These are phyloP conservation scores for Platanus orientalis DNA, from an alignment of 164 flowering plant genomes.

Conservation along the genomic window DNA sequence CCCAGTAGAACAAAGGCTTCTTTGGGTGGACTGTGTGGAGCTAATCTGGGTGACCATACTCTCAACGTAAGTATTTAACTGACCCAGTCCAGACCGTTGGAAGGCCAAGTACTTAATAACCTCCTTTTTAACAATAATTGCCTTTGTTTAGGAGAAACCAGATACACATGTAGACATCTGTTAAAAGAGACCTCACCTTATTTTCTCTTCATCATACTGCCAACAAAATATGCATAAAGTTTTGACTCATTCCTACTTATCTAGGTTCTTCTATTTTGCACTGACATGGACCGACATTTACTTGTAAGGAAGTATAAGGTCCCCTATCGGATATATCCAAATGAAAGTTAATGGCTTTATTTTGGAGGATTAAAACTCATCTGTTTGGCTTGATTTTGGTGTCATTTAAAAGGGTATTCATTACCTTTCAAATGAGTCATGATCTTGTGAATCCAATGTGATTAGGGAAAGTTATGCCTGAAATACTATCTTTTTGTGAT, in stretches of 20 bases:
- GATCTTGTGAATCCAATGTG: too few species aligned
- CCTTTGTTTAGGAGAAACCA: neutral
- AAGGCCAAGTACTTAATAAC: too few species aligned
- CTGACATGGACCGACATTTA: too few species aligned
- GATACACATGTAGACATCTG: neutral
- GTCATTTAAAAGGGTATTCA: too few species aligned
- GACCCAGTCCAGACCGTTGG: neutral
- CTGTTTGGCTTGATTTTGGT: too few species aligned
- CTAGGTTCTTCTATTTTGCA: neutral
- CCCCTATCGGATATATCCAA: neutral
- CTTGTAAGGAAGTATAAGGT: neutral
- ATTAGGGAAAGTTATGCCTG: too few species aligned
- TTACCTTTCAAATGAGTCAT: too few species aligned
- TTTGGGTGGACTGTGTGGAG: slow-evolving; percentile 96
- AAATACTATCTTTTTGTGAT: too few species aligned
- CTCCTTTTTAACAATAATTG: neutral
- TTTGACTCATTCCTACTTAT: neutral
- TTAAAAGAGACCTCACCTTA: neutral
- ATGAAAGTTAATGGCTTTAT: too few species aligned
- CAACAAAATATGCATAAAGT: neutral
- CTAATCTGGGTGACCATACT: slow-evolving; percentile 97
- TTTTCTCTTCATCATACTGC: neutral
- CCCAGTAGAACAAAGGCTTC: slow-evolving; percentile 94
- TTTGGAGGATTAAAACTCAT: too few species aligned
- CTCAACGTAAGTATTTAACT: slow-evolving; percentile 62